These are phyloP conservation scores for Elsinoe arachidis DNA, from an alignment of 2,329 filamentous ascomycete genomes.

Conservation along the genomic window DNA sequence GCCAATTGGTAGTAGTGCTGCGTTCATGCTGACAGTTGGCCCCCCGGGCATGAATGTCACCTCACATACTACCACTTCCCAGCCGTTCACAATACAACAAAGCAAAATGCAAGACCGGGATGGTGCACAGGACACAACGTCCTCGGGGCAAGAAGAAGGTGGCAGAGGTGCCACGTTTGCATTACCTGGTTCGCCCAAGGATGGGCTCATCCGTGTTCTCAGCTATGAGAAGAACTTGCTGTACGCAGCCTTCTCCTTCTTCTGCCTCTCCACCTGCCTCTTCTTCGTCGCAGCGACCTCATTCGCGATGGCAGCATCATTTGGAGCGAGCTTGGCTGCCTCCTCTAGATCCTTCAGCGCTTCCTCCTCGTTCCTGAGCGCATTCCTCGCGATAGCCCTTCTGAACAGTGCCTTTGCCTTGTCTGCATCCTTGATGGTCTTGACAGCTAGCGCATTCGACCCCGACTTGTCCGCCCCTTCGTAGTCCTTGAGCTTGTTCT, in stretches of 20 bases:
- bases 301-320: slow-evolving; percentile 63
- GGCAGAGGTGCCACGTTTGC: too few relatives aligned
- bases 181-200: too few relatives aligned
- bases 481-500: slow-evolving; percentile 69
- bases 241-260: slow-evolving; percentile 87
- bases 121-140: too few relatives aligned
- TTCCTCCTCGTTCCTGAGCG: slow-evolving; percentile 74
- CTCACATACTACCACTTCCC: too few relatives aligned
- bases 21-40: too few relatives aligned
- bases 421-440: slow-evolving; percentile 61
- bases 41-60: too few relatives aligned
- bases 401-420: slow-evolving; percentile 85
- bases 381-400: slow-evolving; percentile 64
- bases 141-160: too few relatives aligned
- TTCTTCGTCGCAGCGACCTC: slow-evolving; percentile 75
- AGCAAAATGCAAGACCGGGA: too few relatives aligned
- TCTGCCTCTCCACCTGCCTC: slow-evolving; percentile 59
- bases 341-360: slow-evolving; percentile 45
- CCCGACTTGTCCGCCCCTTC: slow-evolving; percentile 63
- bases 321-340: slow-evolving; percentile 45
- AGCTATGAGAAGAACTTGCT: slow-evolving; percentile 75
- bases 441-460: slow-evolving; percentile 59
- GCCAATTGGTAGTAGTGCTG: too few relatives aligned
- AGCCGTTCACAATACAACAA: too few relatives aligned
- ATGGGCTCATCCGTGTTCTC: not conserved